Percentiles rank a stretch among this genome's conserved stretches.
These are phyloP conservation scores for Ophiocordyceps camponoti-rufipedis DNA, from an alignment of 2,329 filamentous ascomycete species.

Conservation along the genomic window DNA sequence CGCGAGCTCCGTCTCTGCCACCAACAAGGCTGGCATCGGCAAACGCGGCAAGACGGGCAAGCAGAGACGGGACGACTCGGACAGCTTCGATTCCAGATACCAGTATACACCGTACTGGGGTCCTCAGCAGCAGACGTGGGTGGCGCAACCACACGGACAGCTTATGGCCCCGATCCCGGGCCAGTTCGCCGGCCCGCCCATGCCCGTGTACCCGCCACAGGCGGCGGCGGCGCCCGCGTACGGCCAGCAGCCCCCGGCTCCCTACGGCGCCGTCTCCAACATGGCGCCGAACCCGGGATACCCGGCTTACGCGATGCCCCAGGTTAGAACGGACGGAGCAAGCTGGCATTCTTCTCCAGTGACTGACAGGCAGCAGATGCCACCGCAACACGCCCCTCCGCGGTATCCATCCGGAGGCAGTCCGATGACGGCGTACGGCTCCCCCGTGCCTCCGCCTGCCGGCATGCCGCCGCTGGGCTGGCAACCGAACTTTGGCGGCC, in stretches of 20 bases:
- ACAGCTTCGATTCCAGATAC: conserved; percentile 45
- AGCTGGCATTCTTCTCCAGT: neutral
- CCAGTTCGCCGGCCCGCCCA: conserved; percentile 23
- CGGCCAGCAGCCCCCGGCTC: conserved; percentile 20
- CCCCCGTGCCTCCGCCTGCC: conserved; percentile 10
- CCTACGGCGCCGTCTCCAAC: conserved; percentile 23
- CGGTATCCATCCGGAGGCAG: conserved; percentile 14
- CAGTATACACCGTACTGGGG: conserved; percentile 54
- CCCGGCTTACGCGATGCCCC: conserved; percentile 26
- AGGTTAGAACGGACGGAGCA: conserved; percentile 17
- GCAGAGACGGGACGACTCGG: conserved; percentile 44
- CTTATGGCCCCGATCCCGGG: conserved; percentile 27
- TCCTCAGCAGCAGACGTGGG: conserved; percentile 39
- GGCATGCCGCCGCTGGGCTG: conserved; percentile 14
- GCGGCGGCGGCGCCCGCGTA: conserved; percentile 26
- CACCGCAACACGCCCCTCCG: conserved; percentile 9
- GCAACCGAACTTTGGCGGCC: conserved; percentile 17
- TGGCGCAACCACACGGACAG: conserved; percentile 26
- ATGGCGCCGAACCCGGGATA: conserved; percentile 25
- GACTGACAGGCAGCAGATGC: conserved; percentile 8
- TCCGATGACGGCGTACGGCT: conserved; percentile 18
- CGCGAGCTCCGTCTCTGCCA: conserved; percentile 71
- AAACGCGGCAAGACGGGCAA: conserved; percentile 51
- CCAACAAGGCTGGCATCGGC: conserved; percentile 53
- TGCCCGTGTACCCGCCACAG: conserved; percentile 25